phyloP scores from a whole-genome alignment of 371 early-diverging fungal species.

The Lichtheimia corymbifera region DNA sequence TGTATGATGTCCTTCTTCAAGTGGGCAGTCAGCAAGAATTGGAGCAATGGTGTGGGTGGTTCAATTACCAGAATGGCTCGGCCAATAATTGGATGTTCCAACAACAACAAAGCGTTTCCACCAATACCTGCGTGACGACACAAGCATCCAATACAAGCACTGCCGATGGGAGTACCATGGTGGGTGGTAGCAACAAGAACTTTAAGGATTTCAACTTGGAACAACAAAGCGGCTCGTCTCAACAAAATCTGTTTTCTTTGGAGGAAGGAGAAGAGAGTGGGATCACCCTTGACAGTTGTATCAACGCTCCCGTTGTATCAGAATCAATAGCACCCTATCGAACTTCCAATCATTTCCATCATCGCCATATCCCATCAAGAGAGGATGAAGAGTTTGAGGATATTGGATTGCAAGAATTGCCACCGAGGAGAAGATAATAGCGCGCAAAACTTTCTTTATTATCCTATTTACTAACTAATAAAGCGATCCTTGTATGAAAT shows the following conservation, averaged over 20 bases:
- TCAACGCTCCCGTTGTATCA: conserved; percentile 10
- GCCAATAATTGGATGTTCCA: no score
- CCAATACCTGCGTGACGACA: no score
- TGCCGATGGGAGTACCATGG: neutral
- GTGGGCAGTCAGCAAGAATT: conserved; percentile 47
- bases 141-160: neutral
- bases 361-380: neutral
- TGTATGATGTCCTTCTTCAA: conserved; percentile 49
- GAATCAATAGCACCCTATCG: neutral
- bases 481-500: no score
- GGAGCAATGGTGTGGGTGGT: conserved; percentile 45
- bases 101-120: no score
- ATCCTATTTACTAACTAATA: no score
- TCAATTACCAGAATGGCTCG: conserved; percentile 19
- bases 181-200: conserved; percentile 1
- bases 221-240: neutral
- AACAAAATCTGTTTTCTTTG: conserved; percentile 5
- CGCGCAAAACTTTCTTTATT: no score
- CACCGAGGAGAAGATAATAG: no score
- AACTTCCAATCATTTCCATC: neutral
- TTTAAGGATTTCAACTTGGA: neutral
- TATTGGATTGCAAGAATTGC: neutral
- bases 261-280: conserved; percentile 9
- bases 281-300: conserved; percentile 13
- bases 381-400: neutral